Evolutionary conservation across 768 basidiomycete genomes (phyloP), one percentile per base, ranked within the genome.

Genomic region (Hebeloma cylindrosporum): DNA sequence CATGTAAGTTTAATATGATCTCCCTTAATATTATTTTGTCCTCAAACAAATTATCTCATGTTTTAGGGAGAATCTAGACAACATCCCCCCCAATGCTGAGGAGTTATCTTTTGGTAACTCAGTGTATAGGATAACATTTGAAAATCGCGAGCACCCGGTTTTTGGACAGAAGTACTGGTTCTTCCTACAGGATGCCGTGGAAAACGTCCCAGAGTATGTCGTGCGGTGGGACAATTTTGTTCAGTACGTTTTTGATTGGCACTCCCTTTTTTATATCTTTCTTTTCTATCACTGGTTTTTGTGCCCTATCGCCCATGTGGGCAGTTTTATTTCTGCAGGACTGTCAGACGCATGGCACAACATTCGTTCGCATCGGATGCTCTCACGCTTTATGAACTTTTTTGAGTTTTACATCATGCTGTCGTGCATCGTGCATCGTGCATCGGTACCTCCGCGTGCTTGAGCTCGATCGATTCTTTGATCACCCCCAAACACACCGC

Each of bases 91-190:
- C 18, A 80, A 87, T 45, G 71, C 78, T 4, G 62, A 76, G 46
- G 83, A 86, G 3, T 77, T 94, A 17, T 76, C 82, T 7, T 98
- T 94, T 57, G 94, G 95, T 18, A 98, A 98, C 68, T 73, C 75
- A 2, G 89, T 96, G 18, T 99, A 95, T 70, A 81, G 74, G 52
- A 87, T 99, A 59, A 80, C 80, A 40, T 98, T 98, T 59, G 85
- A 90, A 54, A 75, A 86, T 40, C 79, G 83, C 37, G 70, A 75
- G 52, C 69, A 73, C 51, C 77, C 82, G 25, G 58, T 79, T 11
- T 98, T 87, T 61, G 96, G 96, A 2, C 90, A 97, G 64, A 83
- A 88, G 41, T 99, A 99, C 62, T 85, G 79, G 66, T 99, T 99
- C 70, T 96, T 80, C 69, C 79, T 99, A 18, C 71, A 82, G 60